Conservation (phyloP, 345 rosid genomes). For the Hibiscus syriacus region DNA sequence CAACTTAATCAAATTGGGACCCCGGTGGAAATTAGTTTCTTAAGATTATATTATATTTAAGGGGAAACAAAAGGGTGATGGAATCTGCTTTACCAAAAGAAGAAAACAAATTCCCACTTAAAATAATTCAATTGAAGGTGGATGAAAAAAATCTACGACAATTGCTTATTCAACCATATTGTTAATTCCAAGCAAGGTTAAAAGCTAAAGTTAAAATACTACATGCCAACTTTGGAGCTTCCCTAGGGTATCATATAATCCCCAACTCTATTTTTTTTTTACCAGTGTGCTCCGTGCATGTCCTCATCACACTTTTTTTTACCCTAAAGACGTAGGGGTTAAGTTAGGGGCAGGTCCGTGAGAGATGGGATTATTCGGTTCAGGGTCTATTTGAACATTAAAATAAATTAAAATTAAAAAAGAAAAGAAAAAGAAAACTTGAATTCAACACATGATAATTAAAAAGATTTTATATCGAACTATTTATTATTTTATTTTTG, state of each 20-base stretch:
- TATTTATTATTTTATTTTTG: too few species aligned
- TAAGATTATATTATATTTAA: not conserved
- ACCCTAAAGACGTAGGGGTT: too few species aligned
- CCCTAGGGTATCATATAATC: not conserved
- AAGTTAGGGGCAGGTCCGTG: too few species aligned
- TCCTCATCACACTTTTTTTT: too few species aligned
- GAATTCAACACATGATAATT: too few species aligned
- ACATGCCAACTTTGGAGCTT: not conserved
- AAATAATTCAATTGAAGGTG: not conserved
- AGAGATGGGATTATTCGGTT: too few species aligned
- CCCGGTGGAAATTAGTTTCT: not conserved
- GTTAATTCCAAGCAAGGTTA: not conserved
- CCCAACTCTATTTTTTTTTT: not conserved
- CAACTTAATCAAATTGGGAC: not conserved
- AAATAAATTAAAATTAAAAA: too few species aligned
- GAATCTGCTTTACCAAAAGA: constrained; percentile 14
- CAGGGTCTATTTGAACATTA: too few species aligned
- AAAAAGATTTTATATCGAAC: too few species aligned
- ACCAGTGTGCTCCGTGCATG: too few species aligned
- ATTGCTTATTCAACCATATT: not conserved
- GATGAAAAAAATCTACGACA: not conserved
- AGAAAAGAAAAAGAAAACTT: too few species aligned
- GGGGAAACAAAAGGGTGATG: not conserved
- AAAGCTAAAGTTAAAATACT: not conserved
- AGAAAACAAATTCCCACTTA: constrained; percentile 1